A percentile compares a stretch with the other conserved stretches of the same genome.
phyloP scores from a whole-genome alignment of 345 rosid species.

The Lumnitzera racemosa region DNA sequence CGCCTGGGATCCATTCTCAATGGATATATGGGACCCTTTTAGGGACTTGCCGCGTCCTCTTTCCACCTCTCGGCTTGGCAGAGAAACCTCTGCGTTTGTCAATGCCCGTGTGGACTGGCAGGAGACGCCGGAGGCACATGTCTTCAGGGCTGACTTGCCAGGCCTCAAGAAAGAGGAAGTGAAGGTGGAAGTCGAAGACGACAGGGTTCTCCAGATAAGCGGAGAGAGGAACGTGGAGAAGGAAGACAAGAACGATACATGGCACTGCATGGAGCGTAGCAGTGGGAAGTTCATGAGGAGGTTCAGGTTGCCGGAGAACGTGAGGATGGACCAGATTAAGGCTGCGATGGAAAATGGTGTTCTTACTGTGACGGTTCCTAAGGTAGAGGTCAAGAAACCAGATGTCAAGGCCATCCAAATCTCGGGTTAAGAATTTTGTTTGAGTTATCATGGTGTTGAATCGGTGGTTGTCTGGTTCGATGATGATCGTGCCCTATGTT shows the following conservation, averaged over 20 bases:
- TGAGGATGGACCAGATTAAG: conserved; percentile 10
- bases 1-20: conserved; percentile 18
- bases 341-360: conserved; percentile 15
- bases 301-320: conserved; percentile 13
- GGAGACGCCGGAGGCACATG: conserved; percentile 16
- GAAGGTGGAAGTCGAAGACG: conserved; percentile 15
- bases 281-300: conserved; percentile 19
- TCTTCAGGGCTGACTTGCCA: conserved; percentile 14
- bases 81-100: conserved; percentile 7
- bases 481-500: too few species aligned
- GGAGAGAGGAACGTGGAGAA: conserved; percentile 15
- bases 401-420: conserved; percentile 11
- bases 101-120: conserved; percentile 14
- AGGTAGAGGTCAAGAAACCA: conserved; percentile 8
- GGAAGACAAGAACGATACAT: conserved; percentile 17
- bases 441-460: too few species aligned
- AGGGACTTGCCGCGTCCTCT: background rate
- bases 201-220: conserved; percentile 16
- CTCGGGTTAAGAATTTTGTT: conserved; percentile 4
- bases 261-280: conserved; percentile 18
- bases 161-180: conserved; percentile 19
- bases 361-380: conserved; percentile 14
- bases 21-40: conserved; percentile 16
- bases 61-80: background rate
- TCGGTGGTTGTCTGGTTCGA: too few species aligned